phyloP scores from a whole-genome alignment of 2,329 filamentous ascomycete species.

The Aspergillus chevalieri region DNA sequence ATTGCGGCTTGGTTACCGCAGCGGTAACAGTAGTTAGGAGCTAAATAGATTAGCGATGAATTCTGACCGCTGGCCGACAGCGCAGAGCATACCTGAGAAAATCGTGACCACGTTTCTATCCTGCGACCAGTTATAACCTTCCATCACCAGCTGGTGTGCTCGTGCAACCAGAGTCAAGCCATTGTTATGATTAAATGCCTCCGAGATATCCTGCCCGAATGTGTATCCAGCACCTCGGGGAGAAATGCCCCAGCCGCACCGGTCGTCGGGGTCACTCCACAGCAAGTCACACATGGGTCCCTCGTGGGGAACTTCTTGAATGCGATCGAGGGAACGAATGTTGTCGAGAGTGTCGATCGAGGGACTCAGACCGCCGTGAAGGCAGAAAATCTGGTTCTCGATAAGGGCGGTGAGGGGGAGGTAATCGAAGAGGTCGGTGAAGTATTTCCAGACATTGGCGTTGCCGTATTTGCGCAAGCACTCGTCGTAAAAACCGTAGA shows the following conservation, averaged over 20 bases:
- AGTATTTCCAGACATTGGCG: conserved; percentile 98
- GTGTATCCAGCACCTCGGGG: conserved; percentile 92
- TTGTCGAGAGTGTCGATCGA: conserved; percentile 94
- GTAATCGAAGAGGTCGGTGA: conserved; percentile 98
- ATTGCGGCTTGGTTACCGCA: conserved; percentile 99
- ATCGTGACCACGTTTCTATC: conserved; percentile 98
- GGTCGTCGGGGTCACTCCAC: conserved; percentile 96
- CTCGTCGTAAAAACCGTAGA: conserved; percentile 99
- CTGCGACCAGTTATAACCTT: conserved; percentile 99
- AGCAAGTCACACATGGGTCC: conserved; percentile 98
- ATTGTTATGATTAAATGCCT: conserved; percentile 90
- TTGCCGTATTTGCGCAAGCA: conserved; percentile 98
- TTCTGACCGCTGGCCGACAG: not conserved
- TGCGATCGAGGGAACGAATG: conserved; percentile 88
- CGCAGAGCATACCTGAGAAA: conserved; percentile 69
- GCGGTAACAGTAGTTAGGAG: conserved; percentile 92
- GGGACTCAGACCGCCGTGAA: conserved; percentile 94
- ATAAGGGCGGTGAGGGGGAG: conserved; percentile 94
- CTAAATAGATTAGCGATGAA: conserved; percentile 36
- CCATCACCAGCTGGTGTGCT: conserved; percentile 97
- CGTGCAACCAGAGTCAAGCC: conserved; percentile 86
- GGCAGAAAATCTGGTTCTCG: conserved; percentile 98
- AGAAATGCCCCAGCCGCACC: conserved; percentile 88
- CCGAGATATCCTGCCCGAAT: conserved; percentile 92
- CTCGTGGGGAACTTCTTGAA: conserved; percentile 97